Conservation (phyloP, 164 flowering plant species). For the Kalanchoe fedtschenkoi region DNA sequence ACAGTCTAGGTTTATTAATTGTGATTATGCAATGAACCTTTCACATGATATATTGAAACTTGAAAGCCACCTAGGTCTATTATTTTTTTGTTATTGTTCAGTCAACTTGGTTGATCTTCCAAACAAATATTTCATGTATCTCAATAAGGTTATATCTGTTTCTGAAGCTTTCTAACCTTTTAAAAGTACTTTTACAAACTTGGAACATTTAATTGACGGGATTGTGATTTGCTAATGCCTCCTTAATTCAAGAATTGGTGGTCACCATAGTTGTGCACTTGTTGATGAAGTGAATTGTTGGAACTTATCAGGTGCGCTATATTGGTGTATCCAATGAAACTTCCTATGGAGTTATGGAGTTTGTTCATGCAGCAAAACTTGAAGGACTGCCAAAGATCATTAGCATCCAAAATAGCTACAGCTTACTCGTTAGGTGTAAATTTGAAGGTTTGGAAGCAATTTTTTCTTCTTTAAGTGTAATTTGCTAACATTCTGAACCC, state of each 20-base stretch:
- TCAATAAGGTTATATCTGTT: background rate
- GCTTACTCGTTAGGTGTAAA: conserved; percentile 50
- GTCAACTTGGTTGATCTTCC: background rate
- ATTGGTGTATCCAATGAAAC: conserved; percentile 96
- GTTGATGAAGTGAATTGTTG: conserved; percentile 1
- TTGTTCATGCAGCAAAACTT: conserved; percentile 79
- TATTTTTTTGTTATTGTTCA: background rate
- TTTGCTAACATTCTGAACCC: background rate
- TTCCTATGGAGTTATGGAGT: conserved; percentile 94
- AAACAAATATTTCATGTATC: background rate
- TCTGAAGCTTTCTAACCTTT: background rate
- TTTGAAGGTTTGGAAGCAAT: conserved; percentile 49
- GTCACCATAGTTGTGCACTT: background rate
- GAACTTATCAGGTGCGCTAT: conserved; percentile 57
- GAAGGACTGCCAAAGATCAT: conserved; percentile 88
- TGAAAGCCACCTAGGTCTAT: background rate
- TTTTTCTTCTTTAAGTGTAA: background rate
- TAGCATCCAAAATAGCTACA: conserved; percentile 89
- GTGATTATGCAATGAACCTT: background rate
- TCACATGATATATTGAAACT: background rate
- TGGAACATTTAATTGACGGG: background rate
- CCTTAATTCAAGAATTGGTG: background rate
- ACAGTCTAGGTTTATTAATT: too few relatives aligned
- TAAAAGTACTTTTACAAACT: background rate
- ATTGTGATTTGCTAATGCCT: background rate